phyloP scores from a whole-genome alignment of 495 filamentous ascomycete genomes.

The Talaromyces ruber region DNA sequence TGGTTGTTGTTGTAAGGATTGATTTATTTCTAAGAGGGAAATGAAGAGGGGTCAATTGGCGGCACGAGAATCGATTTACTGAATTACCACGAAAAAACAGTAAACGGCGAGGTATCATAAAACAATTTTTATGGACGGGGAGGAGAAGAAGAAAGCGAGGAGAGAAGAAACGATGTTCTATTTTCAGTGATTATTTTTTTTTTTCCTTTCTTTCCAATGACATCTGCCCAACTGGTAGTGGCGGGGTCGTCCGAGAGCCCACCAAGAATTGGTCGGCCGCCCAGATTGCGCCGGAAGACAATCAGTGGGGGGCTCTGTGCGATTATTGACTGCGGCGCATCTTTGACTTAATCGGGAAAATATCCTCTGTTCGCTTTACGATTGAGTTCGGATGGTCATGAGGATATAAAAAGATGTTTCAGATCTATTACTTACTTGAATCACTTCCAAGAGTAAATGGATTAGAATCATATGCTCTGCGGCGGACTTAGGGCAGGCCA shows the following conservation, averaged over 20 bases:
- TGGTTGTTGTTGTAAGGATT: not conserved
- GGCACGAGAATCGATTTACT: not conserved
- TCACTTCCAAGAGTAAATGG: too few relatives aligned
- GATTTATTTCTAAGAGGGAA: conserved; percentile 1
- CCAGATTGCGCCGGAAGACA: not conserved
- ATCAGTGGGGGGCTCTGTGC: not conserved
- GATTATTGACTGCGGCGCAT: not conserved
- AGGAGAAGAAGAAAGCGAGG: conserved; percentile 9
- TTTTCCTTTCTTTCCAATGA: conserved; percentile 4
- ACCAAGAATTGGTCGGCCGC: not conserved
- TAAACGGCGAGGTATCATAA: not conserved
- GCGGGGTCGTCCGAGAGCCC: conserved; percentile 2
- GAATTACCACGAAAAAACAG: not conserved
- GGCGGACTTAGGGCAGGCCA: not conserved
- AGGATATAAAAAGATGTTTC: too few relatives aligned
- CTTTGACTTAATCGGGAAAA: not conserved
- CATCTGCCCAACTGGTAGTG: not conserved
- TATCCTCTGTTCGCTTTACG: not conserved
- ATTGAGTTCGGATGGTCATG: too few relatives aligned
- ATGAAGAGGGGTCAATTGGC: not conserved
- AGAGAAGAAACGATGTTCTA: conserved; percentile 4
- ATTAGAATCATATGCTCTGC: not conserved
- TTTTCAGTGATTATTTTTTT: conserved; percentile 9
- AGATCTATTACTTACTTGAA: too few relatives aligned
- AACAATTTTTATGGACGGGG: not conserved